Evolutionary conservation across 169 alveolate species (phyloP).

Genomic region (Eimeria falciformis): DNA sequence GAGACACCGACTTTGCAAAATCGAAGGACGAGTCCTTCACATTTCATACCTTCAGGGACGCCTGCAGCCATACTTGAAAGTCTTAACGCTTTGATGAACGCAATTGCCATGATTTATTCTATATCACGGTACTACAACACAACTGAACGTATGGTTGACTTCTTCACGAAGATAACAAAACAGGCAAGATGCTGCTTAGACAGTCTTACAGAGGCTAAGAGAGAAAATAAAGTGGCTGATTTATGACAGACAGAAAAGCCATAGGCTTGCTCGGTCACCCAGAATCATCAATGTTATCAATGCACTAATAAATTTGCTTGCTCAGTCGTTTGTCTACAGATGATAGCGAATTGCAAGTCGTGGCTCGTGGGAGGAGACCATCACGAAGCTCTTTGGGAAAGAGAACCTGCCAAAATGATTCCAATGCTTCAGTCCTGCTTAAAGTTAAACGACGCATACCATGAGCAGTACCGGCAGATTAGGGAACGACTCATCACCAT

Average conservation of each 20-base stretch:
- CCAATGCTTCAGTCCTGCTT: slow-evolving; percentile 94
- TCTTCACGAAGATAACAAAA: slow-evolving; percentile 96
- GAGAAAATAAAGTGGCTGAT: neutral
- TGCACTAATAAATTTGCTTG: no score
- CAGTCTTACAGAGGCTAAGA: neutral
- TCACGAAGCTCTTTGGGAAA: slow-evolving; percentile 90
- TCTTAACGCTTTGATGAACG: slow-evolving; percentile 95
- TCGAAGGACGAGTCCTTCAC: neutral
- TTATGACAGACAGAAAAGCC: no score
- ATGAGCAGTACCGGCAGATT: slow-evolving; percentile 92
- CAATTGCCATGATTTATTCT: slow-evolving; percentile 96
- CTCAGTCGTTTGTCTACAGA: slow-evolving; percentile 34
- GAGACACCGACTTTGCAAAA: no score
- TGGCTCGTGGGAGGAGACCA: slow-evolving; percentile 80
- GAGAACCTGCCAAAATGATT: slow-evolving; percentile 93
- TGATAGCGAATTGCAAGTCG: slow-evolving; percentile 56
- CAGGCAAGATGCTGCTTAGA: slow-evolving; percentile 80
- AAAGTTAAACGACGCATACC: slow-evolving; percentile 94
- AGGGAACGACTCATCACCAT: slow-evolving; percentile 93
- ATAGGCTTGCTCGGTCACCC: no score
- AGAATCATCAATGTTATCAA: no score
- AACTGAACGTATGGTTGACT: slow-evolving; percentile 95
- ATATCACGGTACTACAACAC: slow-evolving; percentile 98
- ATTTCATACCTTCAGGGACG: slow-evolving; percentile 79
- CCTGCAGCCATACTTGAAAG: slow-evolving; percentile 95